These are phyloP conservation scores for Pyrenula aspistea DNA, from an alignment of 495 filamentous ascomycete genomes.

Conservation along the genomic window DNA sequence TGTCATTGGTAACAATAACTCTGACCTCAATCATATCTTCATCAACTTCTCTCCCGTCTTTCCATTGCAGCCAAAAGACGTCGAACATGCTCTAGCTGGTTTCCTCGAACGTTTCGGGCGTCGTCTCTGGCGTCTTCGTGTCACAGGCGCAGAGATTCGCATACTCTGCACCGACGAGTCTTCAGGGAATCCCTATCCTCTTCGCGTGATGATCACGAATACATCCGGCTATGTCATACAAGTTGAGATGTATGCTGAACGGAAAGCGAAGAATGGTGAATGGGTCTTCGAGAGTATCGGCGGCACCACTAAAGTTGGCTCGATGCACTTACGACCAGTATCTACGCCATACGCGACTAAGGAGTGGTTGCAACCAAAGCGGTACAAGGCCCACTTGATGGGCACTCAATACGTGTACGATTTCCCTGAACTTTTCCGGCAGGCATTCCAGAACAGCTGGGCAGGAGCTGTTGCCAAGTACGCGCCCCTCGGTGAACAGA, in stretches of 20 bases:
- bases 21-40: slow-evolving; percentile 99
- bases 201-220: slow-evolving; percentile 95
- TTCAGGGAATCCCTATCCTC: slow-evolving; percentile 78
- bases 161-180: slow-evolving; percentile 88
- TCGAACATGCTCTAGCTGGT: slow-evolving; percentile 86
- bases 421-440: slow-evolving; percentile 98
- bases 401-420: slow-evolving; percentile 99
- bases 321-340: slow-evolving; percentile 88
- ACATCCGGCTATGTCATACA: slow-evolving; percentile 98
- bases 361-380: slow-evolving; percentile 96
- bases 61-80: slow-evolving; percentile 78
- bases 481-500: slow-evolving; percentile 60
- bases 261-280: slow-evolving; percentile 91
- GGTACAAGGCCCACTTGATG: slow-evolving; percentile 98
- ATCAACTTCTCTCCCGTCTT: slow-evolving; percentile 97
- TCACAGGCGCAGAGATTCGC: slow-evolving; percentile 94
- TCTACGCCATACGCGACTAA: slow-evolving; percentile 92
- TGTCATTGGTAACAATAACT: slow-evolving; percentile 98
- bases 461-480: slow-evolving; percentile 56
- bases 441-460: slow-evolving; percentile 97
- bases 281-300: slow-evolving; percentile 98
- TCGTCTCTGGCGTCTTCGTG: slow-evolving; percentile 89
- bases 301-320: slow-evolving; percentile 83
- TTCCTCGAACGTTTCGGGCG: slow-evolving; percentile 95
- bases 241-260: slow-evolving; percentile 94